Evolutionary conservation across 2,329 filamentous ascomycete species (phyloP).

Genomic region (Helminthosporium solani): DNA sequence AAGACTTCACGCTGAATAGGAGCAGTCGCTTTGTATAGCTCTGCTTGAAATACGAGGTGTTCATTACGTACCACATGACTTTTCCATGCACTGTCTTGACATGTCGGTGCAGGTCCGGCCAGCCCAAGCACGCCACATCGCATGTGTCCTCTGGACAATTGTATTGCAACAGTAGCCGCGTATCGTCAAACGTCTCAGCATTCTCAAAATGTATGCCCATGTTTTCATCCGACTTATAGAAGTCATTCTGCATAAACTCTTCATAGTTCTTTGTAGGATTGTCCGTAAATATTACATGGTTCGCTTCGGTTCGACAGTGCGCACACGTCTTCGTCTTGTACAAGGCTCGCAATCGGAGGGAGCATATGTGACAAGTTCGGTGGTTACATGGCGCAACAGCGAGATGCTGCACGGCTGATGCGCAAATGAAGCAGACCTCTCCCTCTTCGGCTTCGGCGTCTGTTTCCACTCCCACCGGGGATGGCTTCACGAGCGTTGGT

Average conservation of each 20-base stretch:
- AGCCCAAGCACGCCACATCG: conserved; percentile 79
- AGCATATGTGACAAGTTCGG: conserved; percentile 93
- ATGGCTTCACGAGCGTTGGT: conserved; percentile 2
- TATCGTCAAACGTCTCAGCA: conserved; percentile 87
- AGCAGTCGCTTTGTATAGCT: background rate
- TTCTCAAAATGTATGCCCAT: conserved; percentile 91
- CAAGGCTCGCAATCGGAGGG: conserved; percentile 82
- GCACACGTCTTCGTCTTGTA: conserved; percentile 97
- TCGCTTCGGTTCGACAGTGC: conserved; percentile 81
- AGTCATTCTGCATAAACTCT: conserved; percentile 73
- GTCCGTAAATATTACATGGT: conserved; percentile 90
- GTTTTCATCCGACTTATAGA: conserved; percentile 76
- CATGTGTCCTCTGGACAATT: conserved; percentile 88
- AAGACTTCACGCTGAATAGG: background rate
- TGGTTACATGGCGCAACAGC: conserved; percentile 94
- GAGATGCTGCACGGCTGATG: conserved; percentile 82
- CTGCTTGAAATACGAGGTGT: background rate
- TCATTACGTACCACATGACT: conserved; percentile 68
- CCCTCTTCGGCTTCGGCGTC: conserved; percentile 58
- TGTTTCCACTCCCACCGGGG: conserved; percentile 17
- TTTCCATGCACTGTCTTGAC: conserved; percentile 80
- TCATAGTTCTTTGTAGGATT: conserved; percentile 78
- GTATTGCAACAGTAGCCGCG: conserved; percentile 81
- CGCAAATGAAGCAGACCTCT: conserved; percentile 97
- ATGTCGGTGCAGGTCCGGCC: conserved; percentile 77